Evolutionary conservation across 1,284 basidiomycete genomes (phyloP), one percentile per base, ranked within the genome.

Genomic region (Austroboletus novae-zelandiae): DNA sequence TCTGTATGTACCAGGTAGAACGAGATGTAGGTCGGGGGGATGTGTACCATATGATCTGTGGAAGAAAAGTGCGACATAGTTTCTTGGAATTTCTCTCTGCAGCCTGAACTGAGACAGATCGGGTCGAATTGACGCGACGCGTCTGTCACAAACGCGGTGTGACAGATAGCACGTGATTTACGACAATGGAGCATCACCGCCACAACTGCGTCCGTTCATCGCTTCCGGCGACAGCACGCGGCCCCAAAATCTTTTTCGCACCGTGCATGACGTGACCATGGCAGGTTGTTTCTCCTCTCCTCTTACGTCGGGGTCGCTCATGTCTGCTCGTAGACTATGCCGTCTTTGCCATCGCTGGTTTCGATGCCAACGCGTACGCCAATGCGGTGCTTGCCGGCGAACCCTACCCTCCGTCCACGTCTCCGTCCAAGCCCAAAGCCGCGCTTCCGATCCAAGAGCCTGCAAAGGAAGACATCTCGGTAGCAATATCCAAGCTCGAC

Each of bases 341-440:
- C n/a, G 74, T 82, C 39, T 93, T 92, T 60, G 75, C 84, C 20
- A 71, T 67, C 45, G 68, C 83, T 7, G 74, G 82, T 39, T 97
- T 96, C 67, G 86, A 94, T 65, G 78, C 91, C 15, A 88, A 91
- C 65, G 86, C 89, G 48, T 95, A 94, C 65, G 92, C 93, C 5
- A 94, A 93, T 66, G 84, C 91, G 17, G 80, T 94, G 47, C 77
- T 96, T 20, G 84, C 91, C 10, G 88, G 89, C 25, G 85, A 91
- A 57, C 67, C 81, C 0, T 92, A 94, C 62, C 79, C 81, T 43
- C 52, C 60, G 1, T 50, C 57, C 9, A 49, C 53, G 14, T 68
- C 60, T 23, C 61, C 65, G 52, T 37, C 60, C 57, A 68, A 62
- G 48, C 45, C 46, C 11, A 60, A 70, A 11, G 47, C 63, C 9